Evolutionary conservation across 164 flowering plant species (phyloP).

Genomic region (Piper longum): DNA sequence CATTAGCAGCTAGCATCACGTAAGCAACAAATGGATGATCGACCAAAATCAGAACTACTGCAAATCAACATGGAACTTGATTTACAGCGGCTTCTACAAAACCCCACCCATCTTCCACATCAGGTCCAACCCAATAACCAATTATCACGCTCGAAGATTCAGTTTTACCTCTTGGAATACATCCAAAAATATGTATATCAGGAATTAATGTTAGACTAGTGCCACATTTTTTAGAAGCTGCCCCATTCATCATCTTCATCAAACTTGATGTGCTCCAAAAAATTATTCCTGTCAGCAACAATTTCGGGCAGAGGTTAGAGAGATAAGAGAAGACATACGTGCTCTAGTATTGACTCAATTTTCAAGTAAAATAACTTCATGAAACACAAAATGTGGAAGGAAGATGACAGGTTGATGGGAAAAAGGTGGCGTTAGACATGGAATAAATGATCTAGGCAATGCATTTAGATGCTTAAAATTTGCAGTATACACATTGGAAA

Average conservation of each 20-base stretch:
- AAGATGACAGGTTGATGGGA: too few species aligned
- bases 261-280: neutral
- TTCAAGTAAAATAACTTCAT: too few species aligned
- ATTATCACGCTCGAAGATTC: constrained; percentile 12
- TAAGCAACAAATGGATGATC: too few species aligned
- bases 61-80: constrained; percentile 7
- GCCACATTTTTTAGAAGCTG: neutral
- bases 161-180: neutral
- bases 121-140: constrained; percentile 92
- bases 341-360: too few species aligned
- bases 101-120: constrained; percentile 84
- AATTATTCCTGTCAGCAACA: neutral
- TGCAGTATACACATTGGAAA: too few species aligned
- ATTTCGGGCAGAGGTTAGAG: neutral
- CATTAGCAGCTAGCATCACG: too few species aligned
- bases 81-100: constrained; percentile 51
- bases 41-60: too few species aligned
- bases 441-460: too few species aligned
- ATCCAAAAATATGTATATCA: neutral
- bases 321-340: neutral
- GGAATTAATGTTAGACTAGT: neutral
- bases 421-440: too few species aligned
- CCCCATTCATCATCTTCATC: neutral
- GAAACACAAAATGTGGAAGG: too few species aligned
- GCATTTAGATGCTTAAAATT: too few species aligned